Conservation (phyloP, 1,139 yeast genomes). For the Yamadazyma pseudoaaseri region DNA sequence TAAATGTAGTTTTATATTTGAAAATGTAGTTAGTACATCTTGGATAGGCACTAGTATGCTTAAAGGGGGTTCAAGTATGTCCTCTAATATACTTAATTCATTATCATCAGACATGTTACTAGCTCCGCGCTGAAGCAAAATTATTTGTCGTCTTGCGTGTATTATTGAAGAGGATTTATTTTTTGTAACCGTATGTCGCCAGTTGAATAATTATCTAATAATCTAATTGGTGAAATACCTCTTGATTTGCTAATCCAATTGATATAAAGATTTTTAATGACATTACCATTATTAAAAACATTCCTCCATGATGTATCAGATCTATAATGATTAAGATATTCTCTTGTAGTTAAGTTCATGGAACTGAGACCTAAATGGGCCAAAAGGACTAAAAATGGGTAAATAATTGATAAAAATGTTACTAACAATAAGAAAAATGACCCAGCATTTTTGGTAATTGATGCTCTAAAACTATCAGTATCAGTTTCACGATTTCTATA, state of each 20-base stretch:
- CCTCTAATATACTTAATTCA: too few species aligned
- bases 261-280: slow-evolving; percentile 38
- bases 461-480: slow-evolving; percentile 17
- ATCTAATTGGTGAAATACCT: slow-evolving; percentile 41
- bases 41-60: too few species aligned
- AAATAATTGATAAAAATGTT: slow-evolving; percentile 41
- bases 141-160: too few species aligned
- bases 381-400: slow-evolving; percentile 53
- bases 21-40: too few species aligned
- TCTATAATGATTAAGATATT: slow-evolving; percentile 48
- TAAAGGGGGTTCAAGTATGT: too few species aligned
- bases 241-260: slow-evolving; percentile 52
- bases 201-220: slow-evolving; percentile 30
- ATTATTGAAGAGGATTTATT: slow-evolving; percentile 20
- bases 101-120: too few species aligned
- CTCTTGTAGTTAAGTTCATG: slow-evolving; percentile 70
- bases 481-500: slow-evolving; percentile 13
- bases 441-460: slow-evolving; percentile 35
- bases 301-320: slow-evolving; percentile 30
- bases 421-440: slow-evolving; percentile 50
- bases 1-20: too few species aligned
- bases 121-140: too few species aligned
- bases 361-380: slow-evolving; percentile 56
- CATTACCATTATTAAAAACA: slow-evolving; percentile 41
- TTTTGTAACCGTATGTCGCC: slow-evolving; percentile 47